Conservation (phyloP, 768 basidiomycete genomes). For the Boletellus emodensis region DNA sequence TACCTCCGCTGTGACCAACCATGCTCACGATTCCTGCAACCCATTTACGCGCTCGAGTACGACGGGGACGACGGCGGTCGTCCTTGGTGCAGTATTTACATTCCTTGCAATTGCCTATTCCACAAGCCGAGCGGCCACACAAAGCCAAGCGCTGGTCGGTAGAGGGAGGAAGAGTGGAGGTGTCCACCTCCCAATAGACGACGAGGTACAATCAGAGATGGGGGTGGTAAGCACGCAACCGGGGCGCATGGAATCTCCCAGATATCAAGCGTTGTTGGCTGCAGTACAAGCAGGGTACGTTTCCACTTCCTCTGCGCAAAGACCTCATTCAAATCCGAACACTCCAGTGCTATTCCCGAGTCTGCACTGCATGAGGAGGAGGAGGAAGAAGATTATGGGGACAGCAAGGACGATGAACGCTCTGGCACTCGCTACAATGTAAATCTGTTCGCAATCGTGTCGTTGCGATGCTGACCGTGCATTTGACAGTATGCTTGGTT, state of each 20-base stretch:
- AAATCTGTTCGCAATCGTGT: constrained; percentile 23
- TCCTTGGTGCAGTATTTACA: constrained; percentile 92
- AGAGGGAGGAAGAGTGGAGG: constrained; percentile 58
- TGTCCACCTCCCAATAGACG: constrained; percentile 59
- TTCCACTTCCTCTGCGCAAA: constrained; percentile 16
- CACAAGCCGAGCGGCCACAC: constrained; percentile 92
- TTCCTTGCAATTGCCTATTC: constrained; percentile 99
- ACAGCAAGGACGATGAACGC: constrained; percentile 87
- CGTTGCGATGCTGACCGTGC: neutral
- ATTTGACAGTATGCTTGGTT: constrained; percentile 88
- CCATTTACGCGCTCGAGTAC: constrained; percentile 69
- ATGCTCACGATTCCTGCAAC: constrained; percentile 83
- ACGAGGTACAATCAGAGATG: constrained; percentile 59
- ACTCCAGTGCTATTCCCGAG: constrained; percentile 78
- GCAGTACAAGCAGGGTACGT: constrained; percentile 91
- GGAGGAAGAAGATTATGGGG: constrained; percentile 66
- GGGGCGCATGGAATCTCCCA: constrained; percentile 74
- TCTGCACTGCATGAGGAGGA: constrained; percentile 82
- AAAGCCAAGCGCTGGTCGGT: constrained; percentile 86
- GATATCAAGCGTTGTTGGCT: constrained; percentile 91
- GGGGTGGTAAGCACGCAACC: constrained; percentile 83
- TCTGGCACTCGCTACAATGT: constrained; percentile 94
- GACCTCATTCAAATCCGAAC: neutral
- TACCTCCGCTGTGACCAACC: constrained; percentile 90
- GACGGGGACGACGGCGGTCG: constrained; percentile 80